Base-by-base conservation (phyloP, 306 rosid species). In the Trichosanthes truncata region DNA sequence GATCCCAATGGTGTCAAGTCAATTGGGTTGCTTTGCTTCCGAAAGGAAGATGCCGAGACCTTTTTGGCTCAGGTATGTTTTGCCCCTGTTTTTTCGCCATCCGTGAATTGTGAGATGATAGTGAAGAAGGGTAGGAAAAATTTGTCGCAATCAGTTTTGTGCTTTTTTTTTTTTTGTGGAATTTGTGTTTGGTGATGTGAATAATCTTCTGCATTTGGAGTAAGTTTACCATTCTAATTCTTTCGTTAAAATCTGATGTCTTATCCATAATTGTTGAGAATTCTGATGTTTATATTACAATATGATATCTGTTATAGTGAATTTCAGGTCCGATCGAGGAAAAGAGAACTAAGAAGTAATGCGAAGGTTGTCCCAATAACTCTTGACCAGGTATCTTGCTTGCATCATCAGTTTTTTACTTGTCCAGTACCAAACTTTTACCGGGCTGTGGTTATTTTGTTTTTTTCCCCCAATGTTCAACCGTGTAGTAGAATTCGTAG, bases 41-140 rank as follows among this genome's bases (percentile, higher is more conserved):
- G 97, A 78, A 92, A 87, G 69, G 97, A 94, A 81, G 98, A 94
- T 63, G 98, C 97, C 25, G 92, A 94, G 81, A 88, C 97, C 48
- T 91, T 92, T 81, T 95, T 94, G 49, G 92, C 98, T 82, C 97
- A 94, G 78, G 97, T 94, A 71, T 78, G 81, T 40, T 45, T 65
- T 33, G 29, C 21, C 25, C 0, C 69, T 72, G 57, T 1, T 74
- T 12, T 13, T 33, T 52, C 8, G 4, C 20, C 25, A 7, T 45
- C 46, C 10, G 36, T 17, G 35, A 6, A 48, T 20, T 18, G 56
- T 52, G 25, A 49, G 7, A 11, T 69, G 33, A 41, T 10, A n/a
- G 9, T 10, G 20, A 36, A 18, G 73, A 65, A 71, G 75, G 17
- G 76, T 61, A 61, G 15, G 60, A 25, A 68, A 68, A 41, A 68